Evolutionary conservation across 1,284 basidiomycete species (phyloP).

Genomic region (Rhodotorula glutinis): DNA sequence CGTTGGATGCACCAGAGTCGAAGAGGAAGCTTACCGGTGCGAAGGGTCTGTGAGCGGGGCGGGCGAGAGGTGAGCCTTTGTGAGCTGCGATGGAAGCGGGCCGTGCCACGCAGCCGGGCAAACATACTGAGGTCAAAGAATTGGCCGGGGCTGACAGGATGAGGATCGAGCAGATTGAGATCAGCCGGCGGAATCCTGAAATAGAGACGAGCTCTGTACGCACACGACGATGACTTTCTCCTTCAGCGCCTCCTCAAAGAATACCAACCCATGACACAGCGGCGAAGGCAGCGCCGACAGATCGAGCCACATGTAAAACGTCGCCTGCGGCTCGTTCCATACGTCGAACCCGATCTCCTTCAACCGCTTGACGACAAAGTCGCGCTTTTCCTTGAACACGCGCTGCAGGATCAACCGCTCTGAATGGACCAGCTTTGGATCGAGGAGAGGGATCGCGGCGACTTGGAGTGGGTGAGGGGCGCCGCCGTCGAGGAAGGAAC

Average conservation of each 20-base stretch:
- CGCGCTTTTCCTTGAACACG: conserved; percentile 86
- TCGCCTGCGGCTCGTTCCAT: conserved; percentile 45
- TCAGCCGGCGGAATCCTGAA: too few relatives aligned
- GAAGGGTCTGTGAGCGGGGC: conserved; percentile 46
- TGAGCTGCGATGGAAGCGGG: too few relatives aligned
- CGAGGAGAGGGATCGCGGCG: conserved; percentile 75
- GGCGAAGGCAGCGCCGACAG: conserved; percentile 70
- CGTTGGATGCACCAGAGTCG: too few relatives aligned
- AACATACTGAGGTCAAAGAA: conserved; percentile 66
- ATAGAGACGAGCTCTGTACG: conserved; percentile 36
- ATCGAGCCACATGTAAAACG: conserved; percentile 71
- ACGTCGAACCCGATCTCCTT: conserved; percentile 72
- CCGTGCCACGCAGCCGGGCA: too few relatives aligned
- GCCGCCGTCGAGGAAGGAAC: conserved; percentile 50
- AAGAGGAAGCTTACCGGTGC: conserved; percentile 49
- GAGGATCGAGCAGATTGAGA: too few relatives aligned
- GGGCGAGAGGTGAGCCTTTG: neutral
- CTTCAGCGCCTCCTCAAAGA: conserved; percentile 92
- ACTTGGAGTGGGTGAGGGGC: conserved; percentile 59
- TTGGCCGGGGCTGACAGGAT: conserved; percentile 11
- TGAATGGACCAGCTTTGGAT: conserved; percentile 63
- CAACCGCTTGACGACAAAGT: conserved; percentile 81
- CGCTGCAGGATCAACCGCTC: conserved; percentile 61
- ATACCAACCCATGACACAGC: conserved; percentile 81
- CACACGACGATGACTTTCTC: conserved; percentile 86